Conservation (phyloP, 2,329 filamentous ascomycete species). For the Neopestalotiopsis rosae region DNA sequence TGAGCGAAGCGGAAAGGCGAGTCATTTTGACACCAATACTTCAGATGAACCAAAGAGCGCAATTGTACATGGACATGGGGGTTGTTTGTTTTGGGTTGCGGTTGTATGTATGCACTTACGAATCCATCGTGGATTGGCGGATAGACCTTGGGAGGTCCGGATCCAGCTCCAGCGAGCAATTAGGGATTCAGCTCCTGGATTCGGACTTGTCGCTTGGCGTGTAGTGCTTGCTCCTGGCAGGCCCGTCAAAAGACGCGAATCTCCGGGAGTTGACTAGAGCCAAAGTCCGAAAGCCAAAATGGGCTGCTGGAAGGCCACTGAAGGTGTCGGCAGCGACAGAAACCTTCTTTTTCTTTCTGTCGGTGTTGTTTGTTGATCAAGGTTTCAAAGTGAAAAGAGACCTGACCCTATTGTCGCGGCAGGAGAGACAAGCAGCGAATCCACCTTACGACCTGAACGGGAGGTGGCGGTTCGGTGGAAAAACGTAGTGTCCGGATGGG, state of each 20-base stretch:
- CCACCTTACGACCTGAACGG: background rate
- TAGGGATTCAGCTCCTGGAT: slow-evolving; percentile 20
- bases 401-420: background rate
- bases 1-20: background rate
- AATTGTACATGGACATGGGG: background rate
- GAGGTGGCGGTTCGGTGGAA: background rate
- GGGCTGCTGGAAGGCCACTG: background rate
- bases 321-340: background rate
- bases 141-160: slow-evolving; percentile 34
- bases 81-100: background rate
- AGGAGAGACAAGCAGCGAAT: background rate
- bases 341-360: background rate
- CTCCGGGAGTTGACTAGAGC: background rate
- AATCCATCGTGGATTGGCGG: slow-evolving; percentile 39
- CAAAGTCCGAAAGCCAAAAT: background rate
- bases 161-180: slow-evolving; percentile 22
- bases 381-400: background rate
- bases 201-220: background rate
- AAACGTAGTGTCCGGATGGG: slow-evolving; percentile 2
- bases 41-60: background rate
- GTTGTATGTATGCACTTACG: slow-evolving; percentile 31
- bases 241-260: background rate
- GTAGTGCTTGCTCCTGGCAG: background rate
- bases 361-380: slow-evolving; percentile 2
- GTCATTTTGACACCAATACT: background rate